These are phyloP conservation scores for Microstegium vimineum DNA, from an alignment of 176 grass and related monocot genomes.

Conservation along the genomic window DNA sequence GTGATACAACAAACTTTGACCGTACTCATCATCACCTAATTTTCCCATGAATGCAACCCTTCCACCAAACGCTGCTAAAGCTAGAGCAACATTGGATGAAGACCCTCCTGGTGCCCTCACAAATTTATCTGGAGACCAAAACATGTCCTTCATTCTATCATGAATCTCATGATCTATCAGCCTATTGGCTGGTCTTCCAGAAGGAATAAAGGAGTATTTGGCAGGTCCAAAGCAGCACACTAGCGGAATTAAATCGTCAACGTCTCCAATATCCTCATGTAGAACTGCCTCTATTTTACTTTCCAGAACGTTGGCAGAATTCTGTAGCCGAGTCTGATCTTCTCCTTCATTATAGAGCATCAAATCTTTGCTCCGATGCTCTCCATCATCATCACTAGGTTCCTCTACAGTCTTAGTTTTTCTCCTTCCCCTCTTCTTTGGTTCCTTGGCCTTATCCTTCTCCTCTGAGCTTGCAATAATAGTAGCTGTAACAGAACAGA, in stretches of 20 bases:
- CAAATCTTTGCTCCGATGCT: conserved; percentile 15
- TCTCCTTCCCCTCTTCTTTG: conserved; percentile 57
- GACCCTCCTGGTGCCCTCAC: conserved; percentile 76
- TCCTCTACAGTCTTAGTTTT: conserved; percentile 34
- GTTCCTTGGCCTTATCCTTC: conserved; percentile 36
- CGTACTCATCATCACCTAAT: conserved; percentile 77
- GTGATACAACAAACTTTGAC: conserved; percentile 53
- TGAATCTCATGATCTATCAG: conserved; percentile 75
- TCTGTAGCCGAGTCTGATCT: neutral
- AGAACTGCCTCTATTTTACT: conserved; percentile 41
- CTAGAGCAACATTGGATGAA: conserved; percentile 69
- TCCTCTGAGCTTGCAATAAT: conserved; percentile 14
- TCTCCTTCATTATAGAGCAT: neutral
- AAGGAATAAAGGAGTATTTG: conserved; percentile 75
- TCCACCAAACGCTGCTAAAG: conserved; percentile 61
- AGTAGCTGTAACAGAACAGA: conserved; percentile 32
- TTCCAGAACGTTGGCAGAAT: conserved; percentile 2
- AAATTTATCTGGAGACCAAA: conserved; percentile 73
- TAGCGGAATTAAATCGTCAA: conserved; percentile 51
- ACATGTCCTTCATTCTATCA: conserved; percentile 58
- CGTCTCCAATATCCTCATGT: conserved; percentile 37
- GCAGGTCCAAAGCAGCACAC: conserved; percentile 85
- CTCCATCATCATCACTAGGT: conserved; percentile 1
- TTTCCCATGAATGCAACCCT: conserved; percentile 84
- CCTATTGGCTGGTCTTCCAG: conserved; percentile 65